These are phyloP conservation scores for Hyaloperonospora arabidopsidis DNA, from an alignment of 352 stramenopile genomes.

Conservation along the genomic window DNA sequence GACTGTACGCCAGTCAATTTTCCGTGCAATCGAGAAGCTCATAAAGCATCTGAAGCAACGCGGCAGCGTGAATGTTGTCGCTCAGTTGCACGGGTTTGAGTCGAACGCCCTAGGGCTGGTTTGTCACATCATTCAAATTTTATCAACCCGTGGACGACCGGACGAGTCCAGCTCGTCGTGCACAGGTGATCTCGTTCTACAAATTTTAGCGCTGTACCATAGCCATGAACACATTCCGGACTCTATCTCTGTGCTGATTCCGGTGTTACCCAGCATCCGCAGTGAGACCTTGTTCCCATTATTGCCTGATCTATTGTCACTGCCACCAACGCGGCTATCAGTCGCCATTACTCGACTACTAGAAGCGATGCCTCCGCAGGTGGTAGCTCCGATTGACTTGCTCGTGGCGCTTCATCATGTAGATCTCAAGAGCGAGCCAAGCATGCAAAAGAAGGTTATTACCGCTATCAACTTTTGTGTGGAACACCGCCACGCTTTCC, in stretches of 20 bases:
- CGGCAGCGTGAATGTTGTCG: conserved; percentile 49
- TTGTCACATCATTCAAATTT: conserved; percentile 70
- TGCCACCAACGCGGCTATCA: conserved; percentile 44
- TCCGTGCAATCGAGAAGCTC: conserved; percentile 75
- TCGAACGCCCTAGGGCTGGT: conserved; percentile 54
- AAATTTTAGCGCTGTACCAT: conserved; percentile 57
- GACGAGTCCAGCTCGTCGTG: conserved; percentile 32
- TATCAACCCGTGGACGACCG: conserved; percentile 35
- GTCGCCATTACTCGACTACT: conserved; percentile 67
- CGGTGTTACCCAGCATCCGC: conserved; percentile 48
- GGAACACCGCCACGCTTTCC: conserved; percentile 72
- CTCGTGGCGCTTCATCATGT: conserved; percentile 72
- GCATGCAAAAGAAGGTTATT: conserved; percentile 74
- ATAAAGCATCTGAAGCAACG: conserved; percentile 79
- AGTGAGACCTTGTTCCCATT: conserved; percentile 52
- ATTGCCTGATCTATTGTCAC: conserved; percentile 45
- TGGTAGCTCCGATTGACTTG: conserved; percentile 57
- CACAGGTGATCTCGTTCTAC: conserved; percentile 44
- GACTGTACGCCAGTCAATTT: conserved; percentile 57
- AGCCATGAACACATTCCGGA: conserved; percentile 50
- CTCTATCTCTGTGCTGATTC: conserved; percentile 62
- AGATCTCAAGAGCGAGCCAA: conserved; percentile 54
- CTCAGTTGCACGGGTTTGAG: conserved; percentile 58
- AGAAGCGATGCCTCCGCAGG: conserved; percentile 62
- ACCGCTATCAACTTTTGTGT: conserved; percentile 72